phyloP scores from a whole-genome alignment of 176 grass and related monocot species.

The Dactylis glomerata region DNA sequence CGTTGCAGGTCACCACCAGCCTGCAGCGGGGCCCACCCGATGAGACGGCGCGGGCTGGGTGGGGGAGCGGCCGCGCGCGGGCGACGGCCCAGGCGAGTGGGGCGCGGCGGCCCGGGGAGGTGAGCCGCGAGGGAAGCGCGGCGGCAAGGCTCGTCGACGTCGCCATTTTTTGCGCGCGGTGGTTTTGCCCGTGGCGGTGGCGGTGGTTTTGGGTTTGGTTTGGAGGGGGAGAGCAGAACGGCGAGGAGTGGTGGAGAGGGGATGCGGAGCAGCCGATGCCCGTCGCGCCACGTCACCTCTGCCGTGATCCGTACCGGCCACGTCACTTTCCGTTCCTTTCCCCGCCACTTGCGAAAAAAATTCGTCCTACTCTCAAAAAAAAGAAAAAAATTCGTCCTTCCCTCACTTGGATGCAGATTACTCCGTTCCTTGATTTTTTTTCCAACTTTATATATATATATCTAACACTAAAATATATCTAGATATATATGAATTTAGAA shows the following conservation, averaged over 20 bases:
- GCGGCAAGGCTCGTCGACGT: constrained; percentile 54
- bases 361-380: no score
- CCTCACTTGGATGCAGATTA: no score
- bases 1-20: constrained; percentile 59
- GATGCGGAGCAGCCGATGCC: constrained; percentile 59
- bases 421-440: no score
- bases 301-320: constrained; percentile 27
- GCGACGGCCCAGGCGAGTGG: constrained; percentile 31
- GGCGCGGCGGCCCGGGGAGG: constrained; percentile 33
- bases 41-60: background rate
- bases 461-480: no score
- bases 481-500: no score
- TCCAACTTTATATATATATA: no score
- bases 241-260: constrained; percentile 38
- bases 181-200: background rate
- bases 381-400: background rate
- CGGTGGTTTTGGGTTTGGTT: background rate
- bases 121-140: constrained; percentile 49
- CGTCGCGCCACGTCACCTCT: constrained; percentile 68
- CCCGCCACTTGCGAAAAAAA: background rate
- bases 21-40: constrained; percentile 43
- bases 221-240: background rate
- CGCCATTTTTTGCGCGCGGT: constrained; percentile 33
- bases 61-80: constrained; percentile 12
- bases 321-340: constrained; percentile 3